A percentile compares a stretch with the other conserved stretches of the same genome.
Conservation (phyloP, 2,329 filamentous ascomycete species). For the Fusarium austroafricanum region DNA sequence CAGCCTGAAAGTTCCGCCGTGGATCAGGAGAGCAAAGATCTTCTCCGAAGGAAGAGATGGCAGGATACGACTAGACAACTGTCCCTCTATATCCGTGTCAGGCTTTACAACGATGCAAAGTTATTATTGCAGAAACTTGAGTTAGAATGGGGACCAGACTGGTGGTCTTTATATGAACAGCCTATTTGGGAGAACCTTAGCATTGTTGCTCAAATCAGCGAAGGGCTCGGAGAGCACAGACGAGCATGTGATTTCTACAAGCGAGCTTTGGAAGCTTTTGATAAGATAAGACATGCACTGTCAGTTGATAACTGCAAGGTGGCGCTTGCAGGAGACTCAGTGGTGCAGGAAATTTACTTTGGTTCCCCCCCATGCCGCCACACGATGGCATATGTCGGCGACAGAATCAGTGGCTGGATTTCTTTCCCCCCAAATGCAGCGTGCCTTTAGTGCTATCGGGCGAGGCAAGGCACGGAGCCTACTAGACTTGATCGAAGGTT, state of each 20-base stretch:
- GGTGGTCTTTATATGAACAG: not conserved
- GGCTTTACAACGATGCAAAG: not conserved
- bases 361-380: not conserved
- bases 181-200: not conserved
- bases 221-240: not conserved
- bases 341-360: not conserved
- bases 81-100: not conserved
- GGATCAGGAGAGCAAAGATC: not conserved
- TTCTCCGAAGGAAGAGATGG: not conserved
- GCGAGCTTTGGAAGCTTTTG: not conserved
- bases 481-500: not conserved
- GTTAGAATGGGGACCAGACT: not conserved
- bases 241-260: not conserved
- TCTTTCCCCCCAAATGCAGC: not conserved
- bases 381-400: not conserved
- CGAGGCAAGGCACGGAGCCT: not conserved
- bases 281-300: not conserved
- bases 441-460: not conserved
- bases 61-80: not conserved
- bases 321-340: not conserved
- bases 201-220: not conserved
- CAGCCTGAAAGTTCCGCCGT: not conserved
- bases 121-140: not conserved
- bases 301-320: not conserved
- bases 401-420: not conserved